Percentiles rank a stretch among this genome's conserved stretches.
Conservation (phyloP, 257 asterid species). For the Solanum okadae region DNA sequence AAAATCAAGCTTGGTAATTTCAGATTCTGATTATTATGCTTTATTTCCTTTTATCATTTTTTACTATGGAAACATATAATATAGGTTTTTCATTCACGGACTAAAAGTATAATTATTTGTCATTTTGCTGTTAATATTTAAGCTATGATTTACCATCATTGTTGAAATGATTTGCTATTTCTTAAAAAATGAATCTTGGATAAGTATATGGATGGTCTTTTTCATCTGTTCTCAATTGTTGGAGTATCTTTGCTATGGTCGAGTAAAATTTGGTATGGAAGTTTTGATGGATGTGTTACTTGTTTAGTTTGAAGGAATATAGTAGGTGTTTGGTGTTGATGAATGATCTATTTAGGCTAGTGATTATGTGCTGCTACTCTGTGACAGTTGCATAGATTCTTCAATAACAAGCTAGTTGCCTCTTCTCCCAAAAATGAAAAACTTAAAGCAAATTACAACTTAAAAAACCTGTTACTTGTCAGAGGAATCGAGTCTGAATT, state of each 20-base stretch:
- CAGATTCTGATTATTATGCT: neutral
- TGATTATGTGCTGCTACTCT: neutral
- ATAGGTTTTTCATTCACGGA: neutral
- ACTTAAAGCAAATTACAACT: neutral
- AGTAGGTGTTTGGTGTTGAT: neutral
- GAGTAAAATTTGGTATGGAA: neutral
- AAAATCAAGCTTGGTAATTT: slow-evolving; percentile 85
- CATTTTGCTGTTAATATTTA: neutral
- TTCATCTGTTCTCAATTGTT: neutral
- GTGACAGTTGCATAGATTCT: neutral
- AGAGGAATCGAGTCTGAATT: neutral
- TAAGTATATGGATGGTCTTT: neutral
- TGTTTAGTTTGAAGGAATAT: neutral
- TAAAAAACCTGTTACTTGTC: neutral
- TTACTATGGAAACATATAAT: neutral
- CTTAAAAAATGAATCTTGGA: neutral
- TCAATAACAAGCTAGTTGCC: neutral
- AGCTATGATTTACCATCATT: neutral
- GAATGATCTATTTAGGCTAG: neutral
- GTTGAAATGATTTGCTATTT: neutral
- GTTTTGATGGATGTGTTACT: neutral
- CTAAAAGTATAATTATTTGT: neutral
- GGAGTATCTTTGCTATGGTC: neutral
- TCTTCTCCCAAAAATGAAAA: neutral
- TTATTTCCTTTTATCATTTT: neutral